A percentile compares a stretch with the other conserved stretches of the same genome.
Conservation (phyloP, 148 eudicot species). For the Cornus suecica region DNA sequence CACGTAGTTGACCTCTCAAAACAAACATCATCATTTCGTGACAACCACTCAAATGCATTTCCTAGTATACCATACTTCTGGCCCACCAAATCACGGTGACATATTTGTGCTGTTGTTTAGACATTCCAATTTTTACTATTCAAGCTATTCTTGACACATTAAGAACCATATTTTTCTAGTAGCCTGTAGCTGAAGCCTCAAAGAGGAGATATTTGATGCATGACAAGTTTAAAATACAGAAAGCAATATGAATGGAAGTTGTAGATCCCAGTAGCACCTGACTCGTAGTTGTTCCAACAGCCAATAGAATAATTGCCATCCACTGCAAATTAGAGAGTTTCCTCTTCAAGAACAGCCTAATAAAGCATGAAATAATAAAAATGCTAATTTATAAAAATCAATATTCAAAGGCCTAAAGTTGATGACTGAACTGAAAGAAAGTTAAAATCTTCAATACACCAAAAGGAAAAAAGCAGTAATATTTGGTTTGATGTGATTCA, state of each 20-base stretch:
- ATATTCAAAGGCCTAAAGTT: neutral
- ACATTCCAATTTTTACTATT: neutral
- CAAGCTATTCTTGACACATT: neutral
- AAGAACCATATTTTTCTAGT: neutral
- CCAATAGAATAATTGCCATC: conserved; percentile 87
- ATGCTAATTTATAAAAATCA: conserved; percentile 5
- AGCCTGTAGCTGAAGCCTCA: neutral
- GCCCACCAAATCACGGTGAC: neutral
- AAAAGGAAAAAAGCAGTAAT: neutral
- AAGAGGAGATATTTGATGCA: neutral
- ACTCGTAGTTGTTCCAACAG: conserved; percentile 96
- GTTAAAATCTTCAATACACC: neutral
- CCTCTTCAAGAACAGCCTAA: conserved; percentile 78
- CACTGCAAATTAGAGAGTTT: conserved; percentile 93
- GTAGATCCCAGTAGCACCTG: conserved; percentile 51
- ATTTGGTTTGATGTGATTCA: neutral
- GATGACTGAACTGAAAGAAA: neutral
- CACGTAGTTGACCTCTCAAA: neutral
- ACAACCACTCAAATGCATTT: neutral
- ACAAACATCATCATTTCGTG: neutral
- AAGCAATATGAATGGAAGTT: neutral
- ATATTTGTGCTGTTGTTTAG: neutral
- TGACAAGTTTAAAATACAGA: neutral
- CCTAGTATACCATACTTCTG: neutral
- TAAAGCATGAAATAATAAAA: conserved; percentile 20